Evolutionary conservation across 139 green algal genomes (phyloP), one percentile per base, ranked within the genome.

Genomic region (Tetradesmus obliquus): DNA sequence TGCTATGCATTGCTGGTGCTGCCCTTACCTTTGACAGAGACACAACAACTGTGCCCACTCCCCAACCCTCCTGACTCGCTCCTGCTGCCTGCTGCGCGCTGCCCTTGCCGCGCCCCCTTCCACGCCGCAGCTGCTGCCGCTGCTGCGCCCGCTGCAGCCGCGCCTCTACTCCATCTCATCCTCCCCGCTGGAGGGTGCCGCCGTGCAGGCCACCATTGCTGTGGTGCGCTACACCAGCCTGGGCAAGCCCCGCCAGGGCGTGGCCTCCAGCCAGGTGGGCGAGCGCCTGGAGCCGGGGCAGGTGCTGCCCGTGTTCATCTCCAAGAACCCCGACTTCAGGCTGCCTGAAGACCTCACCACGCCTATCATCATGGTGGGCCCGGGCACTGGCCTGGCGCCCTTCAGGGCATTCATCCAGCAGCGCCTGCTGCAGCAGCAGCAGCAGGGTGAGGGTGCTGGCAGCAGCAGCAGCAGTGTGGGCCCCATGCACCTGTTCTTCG

Each of bases 351-450:
- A 92, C 79, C 88, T 92, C 0, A 54, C 88, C 55, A 97, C 92
- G 32, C 97, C 97, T 81, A 98, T 98, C 91, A 95, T 99, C 88
- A 99, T 99, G 97, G 96, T 99, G 2, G 97, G 97, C 2, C 97
- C 97, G 0, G 97, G 97, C 90, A 99, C 97, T 10, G 97, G 97
- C 60, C 94, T 99, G 12, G 97, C 97, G 17, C 97, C 97, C 86
- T 99, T 99, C 95, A 94, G 96, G 57, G 88, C 95, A 12, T 99
- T 98, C 93, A 94, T 98, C 71, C 82, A 98, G 95, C 95, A 99
- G 57, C 93, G 97, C 0, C 74, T 94, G 19, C 92, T 95, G 17
- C 55, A 89, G 69, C 53, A 72, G 57, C 82, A 93, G 62, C 58
- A 89, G 53, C 84, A 93, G 45, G 53, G 45, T 12, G 57, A 45